phyloP scores from a whole-genome alignment of 768 basidiomycete species.

The Tremella yokohamensis region DNA sequence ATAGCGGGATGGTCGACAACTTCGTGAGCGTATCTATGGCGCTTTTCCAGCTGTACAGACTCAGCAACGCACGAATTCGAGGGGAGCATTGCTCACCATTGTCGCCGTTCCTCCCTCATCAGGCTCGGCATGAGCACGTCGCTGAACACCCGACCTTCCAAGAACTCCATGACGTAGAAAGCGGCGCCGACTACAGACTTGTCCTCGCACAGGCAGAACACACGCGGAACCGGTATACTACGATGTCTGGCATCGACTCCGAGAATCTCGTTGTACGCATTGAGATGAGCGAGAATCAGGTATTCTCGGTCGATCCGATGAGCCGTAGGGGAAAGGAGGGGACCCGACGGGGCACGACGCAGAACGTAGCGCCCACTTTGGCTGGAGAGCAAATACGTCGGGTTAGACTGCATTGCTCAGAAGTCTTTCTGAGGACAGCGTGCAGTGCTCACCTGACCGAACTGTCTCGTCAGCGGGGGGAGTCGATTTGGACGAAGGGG shows the following conservation, averaged over 20 bases:
- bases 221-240: constrained; percentile 77
- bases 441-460: constrained; percentile 67
- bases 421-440: background rate
- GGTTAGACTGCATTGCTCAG: constrained; percentile 64
- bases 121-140: constrained; percentile 73
- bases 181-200: constrained; percentile 72
- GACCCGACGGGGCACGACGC: constrained; percentile 86
- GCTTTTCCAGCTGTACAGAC: constrained; percentile 40
- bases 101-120: constrained; percentile 59
- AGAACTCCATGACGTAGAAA: constrained; percentile 95
- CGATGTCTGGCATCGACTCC: constrained; percentile 4
- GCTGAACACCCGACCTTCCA: constrained; percentile 91
- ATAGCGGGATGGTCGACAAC: constrained; percentile 58
- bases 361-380: constrained; percentile 70
- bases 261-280: constrained; percentile 63
- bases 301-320: constrained; percentile 96
- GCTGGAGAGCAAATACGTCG: constrained; percentile 83
- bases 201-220: constrained; percentile 79
- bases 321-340: constrained; percentile 81
- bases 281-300: constrained; percentile 70
- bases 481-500: background rate
- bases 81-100: constrained; percentile 57
- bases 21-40: constrained; percentile 42
- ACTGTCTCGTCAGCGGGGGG: constrained; percentile 56
- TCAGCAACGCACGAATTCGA: background rate